phyloP scores from a whole-genome alignment of 257 asterid genomes.

The Coffea eugenioides region DNA sequence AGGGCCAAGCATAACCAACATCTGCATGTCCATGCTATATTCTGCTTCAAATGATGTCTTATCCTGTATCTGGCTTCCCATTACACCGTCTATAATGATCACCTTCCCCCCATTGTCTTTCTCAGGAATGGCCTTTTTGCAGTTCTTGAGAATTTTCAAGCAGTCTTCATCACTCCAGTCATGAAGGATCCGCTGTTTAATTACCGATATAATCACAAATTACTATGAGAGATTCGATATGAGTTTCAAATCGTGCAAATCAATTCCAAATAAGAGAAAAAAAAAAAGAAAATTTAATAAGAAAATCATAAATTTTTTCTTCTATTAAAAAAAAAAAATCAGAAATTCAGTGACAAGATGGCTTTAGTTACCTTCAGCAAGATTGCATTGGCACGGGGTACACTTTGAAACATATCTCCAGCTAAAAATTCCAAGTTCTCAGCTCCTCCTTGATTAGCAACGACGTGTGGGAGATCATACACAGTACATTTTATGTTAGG shows the following conservation, averaged over 20 bases:
- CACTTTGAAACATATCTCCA: conserved; percentile 25
- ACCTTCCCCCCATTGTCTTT: conserved; percentile 21
- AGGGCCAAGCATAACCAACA: neutral
- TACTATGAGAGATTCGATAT: neutral
- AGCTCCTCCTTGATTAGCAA: conserved; percentile 7
- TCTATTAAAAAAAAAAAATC: too few species aligned
- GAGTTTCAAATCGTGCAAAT: too few species aligned
- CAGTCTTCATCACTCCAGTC: conserved; percentile 22
- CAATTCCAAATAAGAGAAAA: too few species aligned
- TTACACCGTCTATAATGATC: conserved; percentile 13
- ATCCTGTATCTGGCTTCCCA: neutral
- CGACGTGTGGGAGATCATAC: neutral
- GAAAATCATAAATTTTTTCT: too few species aligned
- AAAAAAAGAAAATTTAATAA: too few species aligned
- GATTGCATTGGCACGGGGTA: conserved; percentile 29
- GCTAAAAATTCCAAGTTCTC: neutral
- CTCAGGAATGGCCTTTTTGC: conserved; percentile 21
- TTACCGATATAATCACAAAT: neutral
- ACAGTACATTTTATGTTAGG: conserved; percentile 2
- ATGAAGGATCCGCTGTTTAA: conserved; percentile 17
- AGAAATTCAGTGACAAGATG: too few species aligned
- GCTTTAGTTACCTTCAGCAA: conserved; percentile 14
- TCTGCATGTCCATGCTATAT: conserved; percentile 4
- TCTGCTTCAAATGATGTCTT: neutral
- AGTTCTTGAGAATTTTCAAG: conserved; percentile 19